Conservation (phyloP, 2,329 filamentous ascomycete species). For the Talaromyces verruculosus region DNA sequence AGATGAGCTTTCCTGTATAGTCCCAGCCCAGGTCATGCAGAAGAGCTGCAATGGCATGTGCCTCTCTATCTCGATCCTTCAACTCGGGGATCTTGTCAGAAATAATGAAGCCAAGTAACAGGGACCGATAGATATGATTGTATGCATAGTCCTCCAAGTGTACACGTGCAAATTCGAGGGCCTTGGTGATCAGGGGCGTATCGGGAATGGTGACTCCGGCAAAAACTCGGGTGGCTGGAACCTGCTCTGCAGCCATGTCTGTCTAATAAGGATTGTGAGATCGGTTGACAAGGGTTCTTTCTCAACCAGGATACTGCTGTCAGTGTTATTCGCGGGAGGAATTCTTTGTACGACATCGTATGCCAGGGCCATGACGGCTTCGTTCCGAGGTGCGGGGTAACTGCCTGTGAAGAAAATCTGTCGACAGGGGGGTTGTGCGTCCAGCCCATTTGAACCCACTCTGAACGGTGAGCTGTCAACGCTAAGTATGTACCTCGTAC, state of each 20-base stretch:
- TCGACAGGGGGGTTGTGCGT: too few species aligned
- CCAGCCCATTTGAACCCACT: too few species aligned
- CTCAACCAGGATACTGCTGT: constrained; percentile 3
- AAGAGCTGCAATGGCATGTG: constrained; percentile 21
- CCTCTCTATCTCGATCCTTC: constrained; percentile 16
- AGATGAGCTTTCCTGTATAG: constrained; percentile 37
- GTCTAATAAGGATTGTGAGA: constrained; percentile 8
- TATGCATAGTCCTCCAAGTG: constrained; percentile 25
- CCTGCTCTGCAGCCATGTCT: constrained; percentile 21
- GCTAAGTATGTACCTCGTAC: too few species aligned
- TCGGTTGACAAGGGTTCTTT: constrained; percentile 6
- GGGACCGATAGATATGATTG: constrained; percentile 36
- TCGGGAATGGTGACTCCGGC: constrained; percentile 27
- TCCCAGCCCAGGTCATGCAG: constrained; percentile 41
- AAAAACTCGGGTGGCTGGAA: constrained; percentile 22
- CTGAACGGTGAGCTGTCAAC: too few species aligned
- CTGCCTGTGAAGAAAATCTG: too few species aligned
- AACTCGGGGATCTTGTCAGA: constrained; percentile 31
- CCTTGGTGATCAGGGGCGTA: constrained; percentile 26
- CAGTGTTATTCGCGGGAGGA: neutral
- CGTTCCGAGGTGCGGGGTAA: constrained; percentile 5
- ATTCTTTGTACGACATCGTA: neutral
- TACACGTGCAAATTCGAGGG: constrained; percentile 24
- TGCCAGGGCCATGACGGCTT: neutral
- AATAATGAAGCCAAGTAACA: constrained; percentile 40